Percentiles rank a stretch among this genome's conserved stretches.
phyloP scores from a whole-genome alignment of 805 yeast species.

The Millerozyma miso region DNA sequence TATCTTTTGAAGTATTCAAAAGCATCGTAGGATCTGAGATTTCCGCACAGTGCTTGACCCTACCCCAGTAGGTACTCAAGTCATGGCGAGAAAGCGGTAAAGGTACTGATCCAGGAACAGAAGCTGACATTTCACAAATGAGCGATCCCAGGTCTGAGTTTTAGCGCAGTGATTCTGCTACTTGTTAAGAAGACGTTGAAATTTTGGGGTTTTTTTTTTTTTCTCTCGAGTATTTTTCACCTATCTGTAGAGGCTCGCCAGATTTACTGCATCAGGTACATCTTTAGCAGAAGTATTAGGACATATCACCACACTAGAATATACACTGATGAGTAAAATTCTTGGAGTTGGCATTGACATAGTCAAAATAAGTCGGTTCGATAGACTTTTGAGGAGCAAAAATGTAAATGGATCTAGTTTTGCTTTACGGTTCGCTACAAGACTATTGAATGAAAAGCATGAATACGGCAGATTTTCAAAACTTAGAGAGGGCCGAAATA shows the following conservation, averaged over 20 bases:
- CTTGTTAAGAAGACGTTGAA: too few relatives aligned
- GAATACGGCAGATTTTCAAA: slow-evolving; percentile 27
- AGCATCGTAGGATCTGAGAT: slow-evolving; percentile 91
- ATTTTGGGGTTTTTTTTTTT: too few relatives aligned
- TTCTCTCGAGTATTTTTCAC: too few relatives aligned
- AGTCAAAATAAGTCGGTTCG: slow-evolving; percentile 44
- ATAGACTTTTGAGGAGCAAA: slow-evolving; percentile 32
- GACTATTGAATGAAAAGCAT: slow-evolving; percentile 52
- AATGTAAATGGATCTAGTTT: slow-evolving; percentile 17
- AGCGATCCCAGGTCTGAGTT: too few relatives aligned
- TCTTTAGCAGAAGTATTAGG: too few relatives aligned
- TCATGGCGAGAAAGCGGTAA: slow-evolving; percentile 82
- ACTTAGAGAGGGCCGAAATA: slow-evolving; percentile 10
- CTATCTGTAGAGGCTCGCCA: too few relatives aligned
- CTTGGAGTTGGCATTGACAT: slow-evolving; percentile 59
- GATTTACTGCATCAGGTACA: too few relatives aligned
- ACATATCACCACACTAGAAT: too few relatives aligned
- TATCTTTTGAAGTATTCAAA: slow-evolving; percentile 60
- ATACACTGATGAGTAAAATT: slow-evolving; percentile 5
- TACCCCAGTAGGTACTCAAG: slow-evolving; percentile 80
- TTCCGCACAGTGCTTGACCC: slow-evolving; percentile 91
- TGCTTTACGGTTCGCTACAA: slow-evolving; percentile 35
- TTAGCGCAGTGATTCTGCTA: too few relatives aligned
- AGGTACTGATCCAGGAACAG: slow-evolving; percentile 76
- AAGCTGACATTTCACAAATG: slow-evolving; percentile 69